Evolutionary conservation across 2,329 filamentous ascomycete genomes (phyloP), one percentile per base, ranked within the genome.

Genomic region (Phyllosticta citriasiana): DNA sequence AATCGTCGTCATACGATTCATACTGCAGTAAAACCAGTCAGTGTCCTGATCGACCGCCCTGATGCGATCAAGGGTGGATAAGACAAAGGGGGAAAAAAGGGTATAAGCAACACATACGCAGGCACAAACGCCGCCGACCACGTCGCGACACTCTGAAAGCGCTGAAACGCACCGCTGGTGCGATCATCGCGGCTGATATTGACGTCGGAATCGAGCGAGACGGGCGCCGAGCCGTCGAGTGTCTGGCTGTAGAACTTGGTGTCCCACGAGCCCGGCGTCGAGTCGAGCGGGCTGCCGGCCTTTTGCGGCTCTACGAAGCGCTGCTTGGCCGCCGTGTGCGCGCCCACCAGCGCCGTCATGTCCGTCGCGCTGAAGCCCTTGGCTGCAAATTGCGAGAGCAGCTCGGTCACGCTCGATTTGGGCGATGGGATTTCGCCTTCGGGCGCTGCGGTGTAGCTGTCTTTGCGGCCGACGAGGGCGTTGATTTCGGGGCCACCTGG

Each of bases 271-370:
- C 73, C 76, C 0, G 77, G 78, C 0, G 80, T 82, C 4, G 74
- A 72, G 65, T 83, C 80, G 62, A 80, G 76, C 0, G 78, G 65
- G 5, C 69, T 68, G 55, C 73, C 75, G 10, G 72, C 69, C n/a
- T 74, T 69, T 5, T 65, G 53, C 0, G 71, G 62, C 64, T 81
- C 75, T 59, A 78, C 74, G 63, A 77, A 77, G 59, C 72, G 74
- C 65, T 84, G 80, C 64, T 73, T 76, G 7, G 78, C 76, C 7
- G 76, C 72, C 2, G 77, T 77, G 68, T 84, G 82, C 0, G 82
- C 81, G 59, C 82, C 82, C 2, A 84, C 66, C 1, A 84, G 76
- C 1, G 82, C 81, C 2, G 80, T 77, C 3, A 84, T 75, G 58
- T 82, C 81, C 27, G 70, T 69, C 1, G 79, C 69, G 8, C 70